These are phyloP conservation scores for Saitozyma sp. DNA, from an alignment of 768 basidiomycete species.

Conservation along the genomic window DNA sequence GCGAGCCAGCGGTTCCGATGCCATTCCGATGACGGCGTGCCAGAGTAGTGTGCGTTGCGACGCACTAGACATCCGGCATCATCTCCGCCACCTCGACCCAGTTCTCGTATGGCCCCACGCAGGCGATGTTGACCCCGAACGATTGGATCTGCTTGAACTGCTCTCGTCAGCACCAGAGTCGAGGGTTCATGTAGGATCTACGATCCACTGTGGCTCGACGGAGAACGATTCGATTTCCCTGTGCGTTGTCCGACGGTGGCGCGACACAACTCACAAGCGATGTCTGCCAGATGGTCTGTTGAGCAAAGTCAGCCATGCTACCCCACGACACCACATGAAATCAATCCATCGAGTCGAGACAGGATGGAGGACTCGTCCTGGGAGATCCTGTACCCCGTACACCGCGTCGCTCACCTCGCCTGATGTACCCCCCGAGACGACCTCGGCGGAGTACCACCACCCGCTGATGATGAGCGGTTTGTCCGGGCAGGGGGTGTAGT, in stretches of 20 bases:
- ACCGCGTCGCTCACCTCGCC: conserved; percentile 27
- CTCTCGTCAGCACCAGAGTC: background rate
- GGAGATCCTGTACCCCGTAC: background rate
- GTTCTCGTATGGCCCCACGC: conserved; percentile 38
- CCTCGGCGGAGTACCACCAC: conserved; percentile 41
- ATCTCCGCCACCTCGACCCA: conserved; percentile 44
- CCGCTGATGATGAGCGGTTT: conserved; percentile 38
- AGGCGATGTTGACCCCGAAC: conserved; percentile 19
- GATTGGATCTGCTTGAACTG: conserved; percentile 27
- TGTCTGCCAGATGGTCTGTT: conserved; percentile 27
- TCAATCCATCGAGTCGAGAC: too few species aligned
- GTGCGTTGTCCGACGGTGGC: background rate
- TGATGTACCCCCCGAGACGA: conserved; percentile 19
- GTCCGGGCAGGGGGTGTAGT: conserved; percentile 24
- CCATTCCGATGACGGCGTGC: too few species aligned
- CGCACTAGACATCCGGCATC: conserved; percentile 50
- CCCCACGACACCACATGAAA: too few species aligned
- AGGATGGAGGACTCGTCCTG: too few species aligned
- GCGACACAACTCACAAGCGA: conserved; percentile 13
- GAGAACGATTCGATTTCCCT: background rate
- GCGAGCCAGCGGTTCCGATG: background rate
- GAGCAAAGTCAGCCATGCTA: background rate
- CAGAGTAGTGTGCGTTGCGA: background rate
- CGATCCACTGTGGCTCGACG: conserved; percentile 7
- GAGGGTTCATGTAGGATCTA: background rate